A percentile compares a stretch with the other conserved stretches of the same genome.
phyloP scores from a whole-genome alignment of 495 filamentous ascomycete species.

The Aspergillus baeticus region DNA sequence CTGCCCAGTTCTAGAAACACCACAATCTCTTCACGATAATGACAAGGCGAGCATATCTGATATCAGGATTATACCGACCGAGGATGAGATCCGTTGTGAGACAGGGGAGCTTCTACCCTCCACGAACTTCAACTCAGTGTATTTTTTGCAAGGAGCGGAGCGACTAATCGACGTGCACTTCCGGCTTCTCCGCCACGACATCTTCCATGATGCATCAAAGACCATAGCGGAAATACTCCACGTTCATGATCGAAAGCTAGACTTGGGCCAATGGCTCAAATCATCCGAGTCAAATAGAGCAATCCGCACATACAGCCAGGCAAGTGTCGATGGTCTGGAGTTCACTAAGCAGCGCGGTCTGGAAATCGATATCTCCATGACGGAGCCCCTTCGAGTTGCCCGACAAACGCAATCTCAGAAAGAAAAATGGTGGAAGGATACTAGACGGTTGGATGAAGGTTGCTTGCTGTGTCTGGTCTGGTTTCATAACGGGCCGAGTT shows the following conservation, averaged over 20 bases:
- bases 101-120: neutral
- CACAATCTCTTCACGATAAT: neutral
- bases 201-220: conserved; percentile 1
- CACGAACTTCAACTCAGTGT: neutral
- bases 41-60: neutral
- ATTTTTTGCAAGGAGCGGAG: conserved; percentile 1
- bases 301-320: neutral
- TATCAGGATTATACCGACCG: conserved; percentile 4
- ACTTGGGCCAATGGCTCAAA: neutral
- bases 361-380: neutral
- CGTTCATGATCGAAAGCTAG: neutral
- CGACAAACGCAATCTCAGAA: neutral
- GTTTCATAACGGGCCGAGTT: neutral
- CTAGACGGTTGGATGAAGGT: neutral
- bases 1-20: neutral
- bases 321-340: neutral
- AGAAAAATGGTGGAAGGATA: neutral
- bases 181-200: conserved; percentile 6
- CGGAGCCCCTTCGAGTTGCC: neutral
- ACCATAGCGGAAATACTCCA: neutral
- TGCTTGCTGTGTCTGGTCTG: neutral
- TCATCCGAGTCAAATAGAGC: conserved; percentile 2
- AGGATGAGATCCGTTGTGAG: conserved; percentile 4
- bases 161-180: conserved; percentile 4
- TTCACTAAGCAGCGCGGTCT: neutral